These are phyloP conservation scores for Solanum boliviense DNA, from an alignment of 257 asterid genomes.

Conservation along the genomic window DNA sequence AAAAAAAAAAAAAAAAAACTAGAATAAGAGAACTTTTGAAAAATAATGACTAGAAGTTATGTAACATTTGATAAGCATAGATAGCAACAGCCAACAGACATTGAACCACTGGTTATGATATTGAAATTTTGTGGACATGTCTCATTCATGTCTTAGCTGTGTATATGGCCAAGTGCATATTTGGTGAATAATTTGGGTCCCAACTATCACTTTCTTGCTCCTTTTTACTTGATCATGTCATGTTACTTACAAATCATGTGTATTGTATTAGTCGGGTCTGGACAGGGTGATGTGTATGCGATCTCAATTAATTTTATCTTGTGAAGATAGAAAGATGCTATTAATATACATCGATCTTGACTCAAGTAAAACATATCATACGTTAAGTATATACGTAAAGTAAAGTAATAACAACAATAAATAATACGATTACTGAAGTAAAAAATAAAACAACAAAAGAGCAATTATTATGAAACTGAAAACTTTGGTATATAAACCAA, in stretches of 20 bases:
- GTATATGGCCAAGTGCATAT: constrained; percentile 9
- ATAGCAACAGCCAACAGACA: not conserved
- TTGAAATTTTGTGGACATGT: not conserved
- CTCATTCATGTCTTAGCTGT: constrained; percentile 1
- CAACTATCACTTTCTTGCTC: constrained; percentile 16
- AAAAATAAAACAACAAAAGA: not conserved
- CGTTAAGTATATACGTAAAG: too few species aligned
- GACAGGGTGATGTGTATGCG: not conserved
- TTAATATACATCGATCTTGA: not conserved
- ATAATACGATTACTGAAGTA: not conserved
- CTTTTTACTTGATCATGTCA: constrained; percentile 13
- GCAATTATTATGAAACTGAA: not conserved
- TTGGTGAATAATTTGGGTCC: constrained; percentile 28
- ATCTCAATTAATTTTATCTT: not conserved
- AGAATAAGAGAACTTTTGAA: not conserved
- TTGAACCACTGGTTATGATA: not conserved
- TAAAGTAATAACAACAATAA: not conserved
- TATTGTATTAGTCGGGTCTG: not conserved
- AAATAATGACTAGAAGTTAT: not conserved
- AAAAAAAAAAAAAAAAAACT: not conserved
- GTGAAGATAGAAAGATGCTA: not conserved
- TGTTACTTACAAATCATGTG: not conserved
- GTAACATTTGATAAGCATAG: not conserved
- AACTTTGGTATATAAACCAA: not conserved
- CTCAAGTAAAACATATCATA: not conserved